Evolutionary conservation across 1,284 basidiomycete genomes (phyloP), one percentile per base, ranked within the genome.

Genomic region (Limonomyces culmigenus): DNA sequence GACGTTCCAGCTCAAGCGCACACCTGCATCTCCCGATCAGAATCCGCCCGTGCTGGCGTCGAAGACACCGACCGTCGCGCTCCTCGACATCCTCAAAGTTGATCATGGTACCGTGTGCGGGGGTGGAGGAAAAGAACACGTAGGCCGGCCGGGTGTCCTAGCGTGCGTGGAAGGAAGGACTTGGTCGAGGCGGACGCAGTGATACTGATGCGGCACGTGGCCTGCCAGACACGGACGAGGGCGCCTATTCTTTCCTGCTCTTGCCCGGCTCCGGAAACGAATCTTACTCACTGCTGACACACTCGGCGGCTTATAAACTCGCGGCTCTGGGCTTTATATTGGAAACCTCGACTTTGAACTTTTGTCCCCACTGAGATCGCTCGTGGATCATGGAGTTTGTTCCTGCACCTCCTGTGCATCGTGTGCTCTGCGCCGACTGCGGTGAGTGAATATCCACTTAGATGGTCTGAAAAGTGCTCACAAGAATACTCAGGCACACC

Each of bases 1-100:
- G 40, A 92, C 88, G 58, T 98, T 98, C 93, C 93, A 97, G 39
- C 89, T 93, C 49, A 92, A 67, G 41, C 88, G 73, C 33, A 92
- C 76, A 49, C 88, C 87, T 92, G 47, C 29, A 32, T 15, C 33
- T 23, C 14, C 13, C 10, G 6, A n/a, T 14, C 16, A 36, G 3
- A 16, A 19, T 34, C 33, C 15, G 15, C 27, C 29, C 17, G 17
- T 19, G 16, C 10, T 11, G 2, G 2, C 36, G 3, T 12, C 19
- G n/a, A n/a, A 11, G 14, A 19, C 17, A 50, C 62, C 39, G 42
- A 70, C 71, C 70, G 52, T 74, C 71, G 42, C 69, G 63, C 48
- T 74, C 71, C 53, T 74, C 72, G 40, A 74, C 67, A 49, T 69
- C 67, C 50, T 69, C 66, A 45, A 70, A 70, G 46, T 63, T 67